These are phyloP conservation scores for Wallacemonas collosoma DNA, from an alignment of 208 protist genomes.

Conservation along the genomic window DNA sequence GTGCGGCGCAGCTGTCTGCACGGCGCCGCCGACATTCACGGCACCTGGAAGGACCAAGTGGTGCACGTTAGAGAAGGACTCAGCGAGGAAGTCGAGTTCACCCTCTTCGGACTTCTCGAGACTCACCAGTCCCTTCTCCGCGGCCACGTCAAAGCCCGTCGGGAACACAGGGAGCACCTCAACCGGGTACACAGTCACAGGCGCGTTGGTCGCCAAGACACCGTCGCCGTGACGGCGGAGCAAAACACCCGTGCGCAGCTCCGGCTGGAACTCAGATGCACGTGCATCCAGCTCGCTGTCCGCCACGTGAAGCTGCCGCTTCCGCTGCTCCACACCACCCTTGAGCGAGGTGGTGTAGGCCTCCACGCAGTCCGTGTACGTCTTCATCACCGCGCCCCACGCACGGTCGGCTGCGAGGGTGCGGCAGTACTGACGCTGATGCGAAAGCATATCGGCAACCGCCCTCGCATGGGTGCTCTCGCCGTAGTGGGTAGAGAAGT, in stretches of 20 bases:
- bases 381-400: slow-evolving; percentile 26
- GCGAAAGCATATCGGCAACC: slow-evolving; percentile 30
- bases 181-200: slow-evolving; percentile 61
- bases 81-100: slow-evolving; percentile 50
- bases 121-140: slow-evolving; percentile 18
- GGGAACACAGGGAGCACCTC: slow-evolving; percentile 79
- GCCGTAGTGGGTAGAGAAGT: slow-evolving; percentile 69
- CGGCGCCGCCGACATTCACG: slow-evolving; percentile 28
- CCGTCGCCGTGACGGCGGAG: slow-evolving; percentile 49
- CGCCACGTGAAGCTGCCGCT: slow-evolving; percentile 60
- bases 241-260: slow-evolving; percentile 43
- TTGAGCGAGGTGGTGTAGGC: slow-evolving; percentile 29
- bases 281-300: slow-evolving; percentile 58
- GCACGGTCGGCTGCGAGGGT: slow-evolving; percentile 23
- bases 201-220: slow-evolving; percentile 26
- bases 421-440: slow-evolving; percentile 20
- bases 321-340: slow-evolving; percentile 48
- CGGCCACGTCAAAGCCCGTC: slow-evolving; percentile 41
- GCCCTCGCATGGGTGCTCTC: slow-evolving; percentile 22
- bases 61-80: slow-evolving; percentile 47
- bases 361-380: slow-evolving; percentile 44
- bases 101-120: slow-evolving; percentile 19
- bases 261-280: slow-evolving; percentile 48
- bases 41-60: slow-evolving; percentile 71
- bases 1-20: slow-evolving; percentile 45